Evolutionary conservation across 352 stramenopile species (phyloP).

Genomic region (Globisporangium perplexum): DNA sequence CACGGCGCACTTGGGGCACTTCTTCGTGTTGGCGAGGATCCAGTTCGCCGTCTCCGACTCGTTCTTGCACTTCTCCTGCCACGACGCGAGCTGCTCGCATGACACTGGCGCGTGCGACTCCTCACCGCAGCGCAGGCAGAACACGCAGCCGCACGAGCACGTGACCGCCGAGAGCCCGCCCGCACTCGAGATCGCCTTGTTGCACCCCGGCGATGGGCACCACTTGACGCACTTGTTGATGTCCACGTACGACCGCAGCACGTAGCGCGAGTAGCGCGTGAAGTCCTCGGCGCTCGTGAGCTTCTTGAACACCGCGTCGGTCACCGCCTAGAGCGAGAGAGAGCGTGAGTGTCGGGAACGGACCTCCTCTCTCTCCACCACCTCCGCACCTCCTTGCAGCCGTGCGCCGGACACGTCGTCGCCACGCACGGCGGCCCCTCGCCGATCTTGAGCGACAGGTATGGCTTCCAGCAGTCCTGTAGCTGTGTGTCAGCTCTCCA

Average conservation of each 20-base stretch:
- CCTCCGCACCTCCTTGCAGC: slow-evolving; percentile 92
- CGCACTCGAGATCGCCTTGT: slow-evolving; percentile 89
- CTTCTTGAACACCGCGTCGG: slow-evolving; percentile 60
- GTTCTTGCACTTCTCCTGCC: slow-evolving; percentile 97
- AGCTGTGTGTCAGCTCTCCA: too few relatives aligned
- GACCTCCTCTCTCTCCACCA: too few relatives aligned
- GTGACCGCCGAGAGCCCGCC: slow-evolving; percentile 74
- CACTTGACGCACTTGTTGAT: slow-evolving; percentile 96
- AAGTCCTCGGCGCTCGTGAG: slow-evolving; percentile 71
- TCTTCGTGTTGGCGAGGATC: slow-evolving; percentile 99
- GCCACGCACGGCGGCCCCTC: slow-evolving; percentile 93
- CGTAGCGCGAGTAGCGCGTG: slow-evolving; percentile 88
- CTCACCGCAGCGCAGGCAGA: slow-evolving; percentile 93
- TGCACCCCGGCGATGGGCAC: slow-evolving; percentile 96
- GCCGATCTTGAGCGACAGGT: slow-evolving; percentile 80
- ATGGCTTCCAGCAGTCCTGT: slow-evolving; percentile 82
- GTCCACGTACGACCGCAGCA: slow-evolving; percentile 97
- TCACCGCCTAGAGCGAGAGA: slow-evolving; percentile 34
- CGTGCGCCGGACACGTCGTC: slow-evolving; percentile 93
- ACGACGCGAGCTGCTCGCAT: slow-evolving; percentile 91
- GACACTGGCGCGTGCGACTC: slow-evolving; percentile 94
- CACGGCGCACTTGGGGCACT: slow-evolving; percentile 97
- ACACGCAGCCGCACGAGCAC: slow-evolving; percentile 83
- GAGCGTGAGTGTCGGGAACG: too few relatives aligned
- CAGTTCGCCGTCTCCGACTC: slow-evolving; percentile 99